Evolutionary conservation across 148 eudicot genomes (phyloP), one percentile per base, ranked within the genome.

Genomic region (Arbutus unedo): DNA sequence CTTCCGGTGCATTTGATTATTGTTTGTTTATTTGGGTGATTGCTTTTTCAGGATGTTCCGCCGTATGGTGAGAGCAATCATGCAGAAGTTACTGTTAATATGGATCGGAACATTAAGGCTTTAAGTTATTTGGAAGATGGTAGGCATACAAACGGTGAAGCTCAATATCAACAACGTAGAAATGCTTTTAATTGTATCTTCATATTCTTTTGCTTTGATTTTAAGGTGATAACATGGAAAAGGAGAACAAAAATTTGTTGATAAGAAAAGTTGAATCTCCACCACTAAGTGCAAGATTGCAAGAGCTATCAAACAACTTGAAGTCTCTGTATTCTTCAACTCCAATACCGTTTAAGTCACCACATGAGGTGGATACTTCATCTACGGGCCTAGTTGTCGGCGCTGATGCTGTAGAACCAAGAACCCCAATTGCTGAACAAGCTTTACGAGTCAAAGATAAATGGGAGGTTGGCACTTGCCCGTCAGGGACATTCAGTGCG

Each of bases 261-360:
- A 16, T 76, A 48, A 82, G 79, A 55, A 84, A 74, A 19, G 85
- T 31, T 19, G 84, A 72, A 66, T 93, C 99, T 71, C 99, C 98
- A 25, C 96, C 98, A 60, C 74, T 96, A 23, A 92, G 93, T 79
- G 87, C 87, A 68, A 90, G 93, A 76, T 60, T 96, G 59, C 87
- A 82, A 21, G 92, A 91, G 74, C 51, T 96, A 38, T 87, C 91
- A 72, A 89, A 96, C 79, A 89, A 84, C 79, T 88, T 96, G 68
- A 93, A 90, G 57, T 86, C 90, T 19, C 78, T 94, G 18, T 87
- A 83, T 80, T 53, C 89, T 79, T 86, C 98, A 76, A 90, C 94
- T 62, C 95, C 91, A 56, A 79, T 88, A 79, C 76, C 60, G 44
- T 71, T 91, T 73, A 86, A 85, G 87, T 81, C 86, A 53, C 81